Percentiles rank a stretch among this genome's conserved stretches.
These are phyloP conservation scores for Melaleuca alternifolia DNA, from an alignment of 345 rosid species.

Conservation along the genomic window DNA sequence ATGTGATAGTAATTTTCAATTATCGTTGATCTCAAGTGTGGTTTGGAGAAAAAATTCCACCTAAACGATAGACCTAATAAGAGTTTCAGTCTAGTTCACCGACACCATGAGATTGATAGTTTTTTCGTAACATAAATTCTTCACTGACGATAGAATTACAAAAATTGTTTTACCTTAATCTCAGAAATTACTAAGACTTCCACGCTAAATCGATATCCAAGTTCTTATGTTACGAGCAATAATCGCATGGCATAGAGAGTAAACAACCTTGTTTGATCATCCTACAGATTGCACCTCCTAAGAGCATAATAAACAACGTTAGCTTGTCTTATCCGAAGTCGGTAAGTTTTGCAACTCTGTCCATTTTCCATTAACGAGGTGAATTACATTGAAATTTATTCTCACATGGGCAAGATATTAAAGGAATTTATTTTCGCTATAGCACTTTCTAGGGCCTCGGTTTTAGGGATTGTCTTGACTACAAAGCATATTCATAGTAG, in stretches of 20 bases:
- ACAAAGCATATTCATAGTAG: neutral
- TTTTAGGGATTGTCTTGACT: neutral
- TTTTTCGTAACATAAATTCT: conserved; percentile 1
- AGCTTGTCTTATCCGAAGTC: neutral
- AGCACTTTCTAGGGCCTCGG: neutral
- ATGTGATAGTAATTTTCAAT: no score
- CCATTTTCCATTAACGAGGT: neutral
- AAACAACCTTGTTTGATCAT: no score
- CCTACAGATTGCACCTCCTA: no score
- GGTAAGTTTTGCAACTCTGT: neutral
- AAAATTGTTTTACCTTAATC: neutral
- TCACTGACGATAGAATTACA: neutral
- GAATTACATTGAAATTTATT: neutral
- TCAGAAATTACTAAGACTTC: neutral
- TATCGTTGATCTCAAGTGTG: neutral
- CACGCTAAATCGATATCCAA: neutral
- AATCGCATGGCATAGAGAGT: neutral
- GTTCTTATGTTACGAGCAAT: neutral
- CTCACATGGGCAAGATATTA: neutral
- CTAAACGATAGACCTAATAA: neutral
- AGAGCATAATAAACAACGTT: neutral
- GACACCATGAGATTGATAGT: neutral
- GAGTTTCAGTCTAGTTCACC: neutral
- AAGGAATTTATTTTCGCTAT: neutral
- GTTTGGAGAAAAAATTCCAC: neutral